phyloP scores from a whole-genome alignment of 2,329 filamentous ascomycete species.

The Fusarium chlamydosporum region DNA sequence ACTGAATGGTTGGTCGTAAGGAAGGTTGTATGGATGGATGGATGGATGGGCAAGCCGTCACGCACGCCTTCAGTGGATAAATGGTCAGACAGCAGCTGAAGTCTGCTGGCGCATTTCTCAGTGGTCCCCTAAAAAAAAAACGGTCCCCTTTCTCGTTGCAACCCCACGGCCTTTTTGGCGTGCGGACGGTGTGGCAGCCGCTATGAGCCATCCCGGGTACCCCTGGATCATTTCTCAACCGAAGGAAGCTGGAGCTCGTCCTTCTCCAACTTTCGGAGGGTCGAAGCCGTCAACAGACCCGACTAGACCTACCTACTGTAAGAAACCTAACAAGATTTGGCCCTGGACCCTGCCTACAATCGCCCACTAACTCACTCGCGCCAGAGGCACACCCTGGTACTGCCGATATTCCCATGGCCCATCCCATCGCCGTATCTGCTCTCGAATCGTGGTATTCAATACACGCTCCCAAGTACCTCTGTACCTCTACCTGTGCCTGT shows the following conservation, averaged over 20 bases:
- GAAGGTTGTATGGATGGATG: background rate
- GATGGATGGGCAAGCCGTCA: slow-evolving; percentile 18
- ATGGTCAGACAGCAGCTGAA: slow-evolving; percentile 5
- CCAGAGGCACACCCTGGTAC: slow-evolving; percentile 18
- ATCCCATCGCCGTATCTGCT: slow-evolving; percentile 18
- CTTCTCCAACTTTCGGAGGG: slow-evolving; percentile 35
- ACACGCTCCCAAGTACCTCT: slow-evolving; percentile 35
- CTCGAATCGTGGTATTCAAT: slow-evolving; percentile 31
- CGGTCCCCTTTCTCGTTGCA: slow-evolving; percentile 40
- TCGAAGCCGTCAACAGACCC: slow-evolving; percentile 24
- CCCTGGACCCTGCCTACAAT: slow-evolving; percentile 37
- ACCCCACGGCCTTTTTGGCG: slow-evolving; percentile 40
- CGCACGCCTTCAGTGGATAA: slow-evolving; percentile 22
- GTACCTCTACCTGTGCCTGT: slow-evolving; percentile 10
- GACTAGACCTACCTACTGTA: too few species aligned
- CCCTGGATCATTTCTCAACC: slow-evolving; percentile 36
- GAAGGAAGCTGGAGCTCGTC: slow-evolving; percentile 27
- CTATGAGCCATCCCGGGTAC: slow-evolving; percentile 37
- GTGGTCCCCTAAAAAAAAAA: slow-evolving; percentile 41
- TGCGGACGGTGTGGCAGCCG: slow-evolving; percentile 35
- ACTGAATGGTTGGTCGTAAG: slow-evolving; percentile 14
- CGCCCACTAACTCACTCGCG: slow-evolving; percentile 22
- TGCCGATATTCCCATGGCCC: slow-evolving; percentile 23
- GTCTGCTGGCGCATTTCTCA: slow-evolving; percentile 31
- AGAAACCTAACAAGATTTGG: slow-evolving; percentile 19